These are phyloP conservation scores for Trichosporon sp. DNA, from an alignment of 1,284 basidiomycete species.

Conservation along the genomic window DNA sequence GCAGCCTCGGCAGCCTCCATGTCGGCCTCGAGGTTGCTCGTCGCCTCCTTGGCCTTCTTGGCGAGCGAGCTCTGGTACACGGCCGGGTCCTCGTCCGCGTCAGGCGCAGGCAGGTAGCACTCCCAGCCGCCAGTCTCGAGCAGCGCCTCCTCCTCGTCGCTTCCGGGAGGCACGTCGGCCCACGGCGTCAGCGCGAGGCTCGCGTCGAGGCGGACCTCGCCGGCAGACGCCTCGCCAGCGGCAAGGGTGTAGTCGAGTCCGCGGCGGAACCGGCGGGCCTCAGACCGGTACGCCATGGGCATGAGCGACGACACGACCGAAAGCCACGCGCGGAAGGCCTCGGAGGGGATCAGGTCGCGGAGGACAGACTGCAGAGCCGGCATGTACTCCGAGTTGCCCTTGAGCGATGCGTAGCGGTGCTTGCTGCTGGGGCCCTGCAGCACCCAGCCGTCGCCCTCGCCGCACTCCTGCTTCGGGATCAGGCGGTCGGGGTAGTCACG, in stretches of 20 bases:
- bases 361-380: slow-evolving; percentile 60
- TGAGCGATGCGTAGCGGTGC: slow-evolving; percentile 78
- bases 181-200: slow-evolving; percentile 85
- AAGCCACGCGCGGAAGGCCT: slow-evolving; percentile 87
- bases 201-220: slow-evolving; percentile 76
- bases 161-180: slow-evolving; percentile 48
- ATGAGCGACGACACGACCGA: slow-evolving; percentile 72
- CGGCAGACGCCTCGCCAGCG: slow-evolving; percentile 67
- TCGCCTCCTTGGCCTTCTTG: slow-evolving; percentile 36
- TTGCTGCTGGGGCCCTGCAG: slow-evolving; percentile 87
- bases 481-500: slow-evolving; percentile 52
- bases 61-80: slow-evolving; percentile 69
- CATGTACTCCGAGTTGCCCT: slow-evolving; percentile 22
- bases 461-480: slow-evolving; percentile 61
- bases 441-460: slow-evolving; percentile 61
- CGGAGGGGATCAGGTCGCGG: slow-evolving; percentile 65
- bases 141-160: slow-evolving; percentile 50
- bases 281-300: slow-evolving; percentile 65
- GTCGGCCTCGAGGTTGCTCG: slow-evolving; percentile 18
- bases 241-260: slow-evolving; percentile 95
- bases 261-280: slow-evolving; percentile 83
- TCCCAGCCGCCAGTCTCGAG: slow-evolving; percentile 87
- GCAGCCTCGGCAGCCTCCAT: slow-evolving; percentile 19
- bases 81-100: slow-evolving; percentile 89
- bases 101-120: slow-evolving; percentile 92